These are phyloP conservation scores for Fusarium avenaceum DNA, from an alignment of 2,329 filamentous ascomycete genomes.

Conservation along the genomic window DNA sequence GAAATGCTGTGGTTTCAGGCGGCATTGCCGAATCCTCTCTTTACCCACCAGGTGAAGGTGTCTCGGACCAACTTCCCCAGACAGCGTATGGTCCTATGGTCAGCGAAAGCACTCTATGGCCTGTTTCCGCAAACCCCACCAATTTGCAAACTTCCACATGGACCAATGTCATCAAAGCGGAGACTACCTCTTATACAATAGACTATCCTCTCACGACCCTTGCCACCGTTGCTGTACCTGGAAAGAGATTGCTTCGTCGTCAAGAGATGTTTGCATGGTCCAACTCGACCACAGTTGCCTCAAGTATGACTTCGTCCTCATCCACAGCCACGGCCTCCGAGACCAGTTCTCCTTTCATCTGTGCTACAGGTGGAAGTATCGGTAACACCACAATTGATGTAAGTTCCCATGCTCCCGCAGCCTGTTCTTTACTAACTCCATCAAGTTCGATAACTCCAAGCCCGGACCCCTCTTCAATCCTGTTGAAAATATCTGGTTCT, in stretches of 20 bases:
- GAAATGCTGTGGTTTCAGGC: slow-evolving; percentile 40
- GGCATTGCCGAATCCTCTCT: slow-evolving; percentile 30
- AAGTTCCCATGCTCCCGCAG: slow-evolving; percentile 35
- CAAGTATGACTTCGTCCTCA: slow-evolving; percentile 17
- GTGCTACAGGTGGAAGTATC: slow-evolving; percentile 50
- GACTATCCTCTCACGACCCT: slow-evolving; percentile 57
- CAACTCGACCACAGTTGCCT: slow-evolving; percentile 50
- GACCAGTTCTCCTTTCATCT: slow-evolving; percentile 44
- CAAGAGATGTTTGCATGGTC: slow-evolving; percentile 52
- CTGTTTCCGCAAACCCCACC: slow-evolving; percentile 40
- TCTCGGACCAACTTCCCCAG: slow-evolving; percentile 31
- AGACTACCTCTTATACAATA: slow-evolving; percentile 58
- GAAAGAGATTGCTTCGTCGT: slow-evolving; percentile 48
- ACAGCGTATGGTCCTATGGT: slow-evolving; percentile 46
- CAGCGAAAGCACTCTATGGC: slow-evolving; percentile 45
- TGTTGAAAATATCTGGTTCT: slow-evolving; percentile 58
- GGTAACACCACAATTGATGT: slow-evolving; percentile 58
- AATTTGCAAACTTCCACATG: slow-evolving; percentile 55
- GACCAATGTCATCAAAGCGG: slow-evolving; percentile 56
- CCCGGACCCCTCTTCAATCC: slow-evolving; percentile 58
- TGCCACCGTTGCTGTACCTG: slow-evolving; percentile 51
- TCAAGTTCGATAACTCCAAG: slow-evolving; percentile 56
- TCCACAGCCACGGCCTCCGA: slow-evolving; percentile 17
- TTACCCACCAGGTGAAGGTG: slow-evolving; percentile 26
- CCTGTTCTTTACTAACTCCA: slow-evolving; percentile 26